Evolutionary conservation across 306 rosid genomes (phyloP), one percentile per base, ranked within the genome.

Genomic region (Vigna hirtella): DNA sequence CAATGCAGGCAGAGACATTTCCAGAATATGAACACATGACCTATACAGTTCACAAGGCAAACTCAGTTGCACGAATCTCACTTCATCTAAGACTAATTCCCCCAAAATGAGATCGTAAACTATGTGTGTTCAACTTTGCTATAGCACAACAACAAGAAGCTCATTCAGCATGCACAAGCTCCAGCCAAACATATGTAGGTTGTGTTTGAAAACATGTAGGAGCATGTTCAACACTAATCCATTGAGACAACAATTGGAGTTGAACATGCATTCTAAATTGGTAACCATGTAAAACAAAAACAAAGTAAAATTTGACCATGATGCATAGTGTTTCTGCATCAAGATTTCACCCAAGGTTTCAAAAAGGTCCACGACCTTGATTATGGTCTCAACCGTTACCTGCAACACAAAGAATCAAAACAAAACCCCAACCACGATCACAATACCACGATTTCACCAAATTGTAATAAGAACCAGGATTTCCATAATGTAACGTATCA

Each of bases 371-470:
- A 36, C 6, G 42, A 36, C 42, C 42, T 36, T 36, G 9, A 36
- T 36, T 36, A 36, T 34, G 38, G 38, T 34, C 38, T 30, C 34
- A 30, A 30, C 34, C 6, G 15, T 24, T 12, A 4, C 17, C 40
- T 3, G 6, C 5, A 59, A 26, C 2, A n/a, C 6, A 3, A 5
- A 57, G 64, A 15, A 24, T 57, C 32, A 11, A 7, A 5, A 11
- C 3, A 5, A 57, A 57, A 24, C 36, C 7, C 4, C 63, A 56
- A 56, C 2, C 34, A 1, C 42, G 1, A 34, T 34, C n/a, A 9
- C n/a, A 62, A 62, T 32, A 15, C 43, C 74, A 64, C 30, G 15
- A 22, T 51, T 58, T 74, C 43, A 45, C 38, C 66, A 17, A 65
- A 73, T 53, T 15, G 17, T 2, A 42, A 51, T 49, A 64, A 43